Base-by-base conservation (phyloP, 31 red algal species). In the Bonnemaisonia californica region DNA sequence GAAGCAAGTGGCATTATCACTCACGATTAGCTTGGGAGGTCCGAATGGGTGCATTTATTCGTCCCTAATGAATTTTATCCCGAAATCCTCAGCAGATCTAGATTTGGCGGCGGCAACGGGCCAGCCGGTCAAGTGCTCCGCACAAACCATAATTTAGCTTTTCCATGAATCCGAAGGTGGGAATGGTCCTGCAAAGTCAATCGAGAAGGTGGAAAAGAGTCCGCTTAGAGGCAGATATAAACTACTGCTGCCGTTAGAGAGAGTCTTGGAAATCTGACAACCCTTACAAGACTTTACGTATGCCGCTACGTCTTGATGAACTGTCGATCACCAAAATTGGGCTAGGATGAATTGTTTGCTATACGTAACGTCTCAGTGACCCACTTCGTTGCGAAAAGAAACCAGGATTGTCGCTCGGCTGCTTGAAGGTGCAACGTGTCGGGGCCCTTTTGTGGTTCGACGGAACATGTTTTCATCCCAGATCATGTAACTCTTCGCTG, bases 261-360 rank as follows among this genome's bases (percentile, higher is more conserved):
- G 61, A 18, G 61, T 9, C 32, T 22, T 64, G 22, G 8, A 18
- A 24, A 18, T 22, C 8, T 12, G 22, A 29, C 32, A 79, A 0
- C 26, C 0, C 11, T 62, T 37, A 33, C 74, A 62, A 62, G 11
- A 60, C 18, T 9, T 21, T 18, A 76, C 70, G 47, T 55, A 86
- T 8, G 42, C 41, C 38, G 8, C 35, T 0, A 63, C 41, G 7
- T 86, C 83, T n/a, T 35, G 3, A 32, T 69, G 30, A 2, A 77
- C 41, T 1, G 35, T 13, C 9, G 51, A 72, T 62, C 70, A 76
- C 83, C 83, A 86, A 41, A 77, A 76, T 33, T 45, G 38, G 19
- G 57, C 0, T 2, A 27, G 2, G 16, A 86, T 3, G 4, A 86
- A 37, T 2, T 28, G 48, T 42, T 41, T 62, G 18, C 71, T 86